These are phyloP conservation scores for Calonectria naviculata DNA, from an alignment of 2,329 filamentous ascomycete genomes.

Conservation along the genomic window DNA sequence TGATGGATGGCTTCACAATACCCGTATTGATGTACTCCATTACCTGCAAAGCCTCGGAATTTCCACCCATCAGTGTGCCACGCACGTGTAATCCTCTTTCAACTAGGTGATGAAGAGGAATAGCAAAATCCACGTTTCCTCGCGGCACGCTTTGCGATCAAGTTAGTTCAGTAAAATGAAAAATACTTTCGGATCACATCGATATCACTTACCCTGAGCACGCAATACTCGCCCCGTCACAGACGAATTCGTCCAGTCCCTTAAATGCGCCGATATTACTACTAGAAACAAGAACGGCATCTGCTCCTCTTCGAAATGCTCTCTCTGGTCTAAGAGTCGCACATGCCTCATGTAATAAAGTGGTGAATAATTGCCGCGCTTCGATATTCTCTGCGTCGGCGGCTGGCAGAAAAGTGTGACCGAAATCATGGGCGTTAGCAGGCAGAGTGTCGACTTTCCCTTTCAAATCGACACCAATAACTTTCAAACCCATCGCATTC, in stretches of 20 bases:
- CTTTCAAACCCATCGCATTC: neutral
- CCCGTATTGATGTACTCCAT: neutral
- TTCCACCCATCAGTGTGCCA: constrained; percentile 5
- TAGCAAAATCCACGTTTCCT: neutral
- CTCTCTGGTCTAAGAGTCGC: neutral
- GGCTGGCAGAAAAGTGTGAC: neutral
- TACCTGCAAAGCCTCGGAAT: neutral
- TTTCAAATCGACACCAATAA: neutral
- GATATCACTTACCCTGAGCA: neutral
- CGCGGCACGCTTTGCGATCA: neutral
- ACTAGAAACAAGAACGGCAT: neutral
- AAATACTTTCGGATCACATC: neutral
- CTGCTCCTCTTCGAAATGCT: neutral
- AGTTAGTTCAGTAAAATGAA: neutral
- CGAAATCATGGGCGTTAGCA: neutral
- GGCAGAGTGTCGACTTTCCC: neutral
- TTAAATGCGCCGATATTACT: neutral
- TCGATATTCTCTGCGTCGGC: neutral
- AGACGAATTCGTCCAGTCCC: neutral
- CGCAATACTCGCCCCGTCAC: neutral
- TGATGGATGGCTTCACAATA: neutral
- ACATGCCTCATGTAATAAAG: neutral
- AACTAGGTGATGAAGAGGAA: neutral
- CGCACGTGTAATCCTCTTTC: neutral
- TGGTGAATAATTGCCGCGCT: neutral